Evolutionary conservation across 2,329 filamentous ascomycete species (phyloP).

Genomic region (Colletotrichum neosansevieriae): DNA sequence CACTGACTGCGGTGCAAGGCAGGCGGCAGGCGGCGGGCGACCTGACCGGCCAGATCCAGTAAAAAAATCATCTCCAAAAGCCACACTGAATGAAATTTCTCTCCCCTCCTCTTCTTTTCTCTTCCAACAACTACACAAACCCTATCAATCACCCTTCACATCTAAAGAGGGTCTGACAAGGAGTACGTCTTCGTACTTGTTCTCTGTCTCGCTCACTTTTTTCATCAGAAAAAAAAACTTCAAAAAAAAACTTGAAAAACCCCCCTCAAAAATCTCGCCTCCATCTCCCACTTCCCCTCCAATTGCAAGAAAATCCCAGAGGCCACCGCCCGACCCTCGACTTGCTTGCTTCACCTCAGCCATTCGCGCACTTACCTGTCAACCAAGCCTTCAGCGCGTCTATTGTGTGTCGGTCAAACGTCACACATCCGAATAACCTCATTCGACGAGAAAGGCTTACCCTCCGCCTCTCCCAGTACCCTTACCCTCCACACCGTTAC

Average conservation of each 20-base stretch:
- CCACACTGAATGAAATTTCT: constrained; percentile 52
- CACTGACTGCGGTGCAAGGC: background rate
- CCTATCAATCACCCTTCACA: constrained; percentile 60
- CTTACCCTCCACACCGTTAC: constrained; percentile 23
- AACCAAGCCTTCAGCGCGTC: constrained; percentile 35
- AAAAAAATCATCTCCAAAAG: constrained; percentile 42
- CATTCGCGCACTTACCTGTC: constrained; percentile 40
- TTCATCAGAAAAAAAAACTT: constrained; percentile 64
- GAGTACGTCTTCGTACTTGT: constrained; percentile 70
- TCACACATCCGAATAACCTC: constrained; percentile 37
- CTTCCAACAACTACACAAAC: constrained; percentile 61
- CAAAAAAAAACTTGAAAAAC: constrained; percentile 72
- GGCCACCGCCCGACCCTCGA: constrained; percentile 25
- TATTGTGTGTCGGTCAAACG: constrained; percentile 41
- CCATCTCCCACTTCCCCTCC: constrained; percentile 41
- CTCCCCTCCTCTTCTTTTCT: constrained; percentile 52
- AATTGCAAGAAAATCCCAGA: constrained; percentile 34
- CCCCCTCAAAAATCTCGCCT: constrained; percentile 50
- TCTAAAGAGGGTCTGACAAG: constrained; percentile 63
- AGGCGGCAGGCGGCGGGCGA: constrained; percentile 26
- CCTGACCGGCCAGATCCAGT: constrained; percentile 29
- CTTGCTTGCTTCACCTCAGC: constrained; percentile 40
- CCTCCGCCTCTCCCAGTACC: constrained; percentile 20
- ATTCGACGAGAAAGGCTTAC: constrained; percentile 33
- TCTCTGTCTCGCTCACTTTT: constrained; percentile 71